Percentiles rank a stretch among this genome's conserved stretches.
Evolutionary conservation across 2,329 filamentous ascomycete genomes (phyloP).

Genomic region (Diaporthe ampelina): DNA sequence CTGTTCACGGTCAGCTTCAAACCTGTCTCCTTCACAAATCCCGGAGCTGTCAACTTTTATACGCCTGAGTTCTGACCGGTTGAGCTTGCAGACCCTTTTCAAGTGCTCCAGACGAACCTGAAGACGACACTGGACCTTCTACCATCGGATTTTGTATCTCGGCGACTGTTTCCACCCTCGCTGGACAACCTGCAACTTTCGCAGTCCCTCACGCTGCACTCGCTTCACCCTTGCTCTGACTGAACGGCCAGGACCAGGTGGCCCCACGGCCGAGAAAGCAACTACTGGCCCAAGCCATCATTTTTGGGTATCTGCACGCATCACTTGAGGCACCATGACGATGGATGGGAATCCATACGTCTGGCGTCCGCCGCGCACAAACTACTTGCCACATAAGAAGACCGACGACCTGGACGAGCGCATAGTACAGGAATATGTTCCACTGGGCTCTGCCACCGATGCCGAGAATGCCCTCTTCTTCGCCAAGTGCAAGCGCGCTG

Average conservation of each 20-base stretch:
- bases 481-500: slow-evolving; percentile 69
- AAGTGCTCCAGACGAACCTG: background rate
- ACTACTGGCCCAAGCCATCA: background rate
- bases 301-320: background rate
- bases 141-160: background rate
- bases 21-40: slow-evolving; percentile 11
- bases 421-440: slow-evolving; percentile 66
- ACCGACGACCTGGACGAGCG: slow-evolving; percentile 60
- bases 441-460: slow-evolving; percentile 65
- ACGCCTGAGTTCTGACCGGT: background rate
- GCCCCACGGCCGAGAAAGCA: background rate
- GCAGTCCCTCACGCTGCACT: background rate
- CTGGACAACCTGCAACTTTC: background rate
- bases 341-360: slow-evolving; percentile 63
- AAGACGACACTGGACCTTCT: background rate
- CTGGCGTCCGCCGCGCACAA: slow-evolving; percentile 69
- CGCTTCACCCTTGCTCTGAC: background rate
- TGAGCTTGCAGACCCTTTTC: background rate
- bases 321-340: background rate
- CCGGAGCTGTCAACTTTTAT: background rate
- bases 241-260: background rate
- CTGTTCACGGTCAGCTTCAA: slow-evolving; percentile 13
- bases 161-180: background rate
- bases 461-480: slow-evolving; percentile 70
- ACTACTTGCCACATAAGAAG: slow-evolving; percentile 69